Conservation (phyloP, 2,329 filamentous ascomycete genomes). For the Xenoacremonium recifei region DNA sequence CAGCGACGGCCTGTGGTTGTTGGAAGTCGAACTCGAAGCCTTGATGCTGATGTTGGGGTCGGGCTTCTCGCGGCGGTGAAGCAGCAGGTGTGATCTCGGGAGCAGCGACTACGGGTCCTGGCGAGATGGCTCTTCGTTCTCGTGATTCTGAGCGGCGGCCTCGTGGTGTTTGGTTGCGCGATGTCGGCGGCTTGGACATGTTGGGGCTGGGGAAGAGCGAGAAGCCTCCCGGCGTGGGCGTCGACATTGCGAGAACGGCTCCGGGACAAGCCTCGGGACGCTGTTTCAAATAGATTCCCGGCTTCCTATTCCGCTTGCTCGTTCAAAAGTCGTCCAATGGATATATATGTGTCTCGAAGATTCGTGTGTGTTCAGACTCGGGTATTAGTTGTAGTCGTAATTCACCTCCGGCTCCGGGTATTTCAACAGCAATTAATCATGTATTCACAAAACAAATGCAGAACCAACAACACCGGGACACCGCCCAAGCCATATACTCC, state of each 20-base stretch:
- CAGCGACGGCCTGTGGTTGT: conserved; percentile 23
- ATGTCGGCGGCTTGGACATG: conserved; percentile 28
- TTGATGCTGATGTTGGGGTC: conserved; percentile 23
- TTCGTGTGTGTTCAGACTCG: too few species aligned
- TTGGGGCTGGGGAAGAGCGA: conserved; percentile 57
- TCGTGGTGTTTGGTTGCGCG: conserved; percentile 41
- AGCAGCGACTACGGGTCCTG: too few species aligned
- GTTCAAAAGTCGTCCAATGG: conserved; percentile 19
- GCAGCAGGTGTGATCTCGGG: too few species aligned
- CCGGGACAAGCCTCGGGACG: too few species aligned
- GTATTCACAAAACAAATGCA: not conserved
- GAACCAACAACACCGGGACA: conserved; percentile 1
- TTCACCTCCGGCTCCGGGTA: conserved; percentile 16
- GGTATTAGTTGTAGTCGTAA: conserved; percentile 11
- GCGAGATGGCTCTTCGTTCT: conserved; percentile 36
- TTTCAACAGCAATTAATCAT: conserved; percentile 23
- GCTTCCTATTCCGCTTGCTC: too few species aligned
- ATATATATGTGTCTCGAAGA: not conserved
- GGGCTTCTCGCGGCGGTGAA: conserved; percentile 26
- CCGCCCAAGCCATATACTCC: not conserved
- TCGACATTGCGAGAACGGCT: conserved; percentile 33
- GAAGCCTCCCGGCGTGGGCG: conserved; percentile 47
- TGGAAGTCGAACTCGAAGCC: conserved; percentile 17
- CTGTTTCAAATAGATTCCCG: conserved; percentile 23
- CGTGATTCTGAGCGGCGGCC: conserved; percentile 36